phyloP scores from a whole-genome alignment of 495 filamentous ascomycete species.

The Sphaerosporella brunnea region DNA sequence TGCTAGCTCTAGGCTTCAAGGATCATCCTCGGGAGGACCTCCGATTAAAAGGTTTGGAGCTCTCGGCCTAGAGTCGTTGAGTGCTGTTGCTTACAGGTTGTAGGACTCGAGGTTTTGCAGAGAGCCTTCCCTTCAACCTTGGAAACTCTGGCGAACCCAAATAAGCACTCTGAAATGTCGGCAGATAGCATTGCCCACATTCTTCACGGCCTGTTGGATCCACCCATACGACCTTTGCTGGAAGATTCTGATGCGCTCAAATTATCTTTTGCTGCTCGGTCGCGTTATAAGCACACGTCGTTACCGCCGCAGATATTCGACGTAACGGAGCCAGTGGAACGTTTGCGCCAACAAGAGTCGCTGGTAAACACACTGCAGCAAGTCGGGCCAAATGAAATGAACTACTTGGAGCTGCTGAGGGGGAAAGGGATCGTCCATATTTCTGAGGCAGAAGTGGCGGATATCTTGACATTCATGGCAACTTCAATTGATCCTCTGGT shows the following conservation, averaged over 20 bases:
- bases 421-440: conserved; percentile 46
- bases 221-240: conserved; percentile 21
- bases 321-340: conserved; percentile 25
- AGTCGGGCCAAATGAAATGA: conserved; percentile 41
- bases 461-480: conserved; percentile 67
- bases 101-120: conserved; percentile 21
- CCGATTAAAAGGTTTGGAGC: conserved; percentile 60
- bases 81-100: not conserved
- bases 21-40: conserved; percentile 58
- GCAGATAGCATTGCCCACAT: conserved; percentile 41
- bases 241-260: conserved; percentile 18
- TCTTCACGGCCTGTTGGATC: conserved; percentile 34
- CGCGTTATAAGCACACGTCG: conserved; percentile 22
- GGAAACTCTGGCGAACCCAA: conserved; percentile 38
- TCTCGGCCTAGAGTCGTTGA: not conserved
- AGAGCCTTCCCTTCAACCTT: conserved; percentile 25
- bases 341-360: conserved; percentile 24
- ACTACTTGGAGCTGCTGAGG: conserved; percentile 30
- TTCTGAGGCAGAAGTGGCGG: conserved; percentile 64
- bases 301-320: conserved; percentile 19
- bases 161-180: conserved; percentile 37
- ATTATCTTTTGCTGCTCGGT: conserved; percentile 24
- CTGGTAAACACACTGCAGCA: conserved; percentile 64
- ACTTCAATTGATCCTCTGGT: conserved; percentile 44
- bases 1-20: conserved; percentile 81